A percentile compares a stretch with the other conserved stretches of the same genome.
Evolutionary conservation across 331 rosid species (phyloP).

Genomic region (Erythrophleum ivorense): DNA sequence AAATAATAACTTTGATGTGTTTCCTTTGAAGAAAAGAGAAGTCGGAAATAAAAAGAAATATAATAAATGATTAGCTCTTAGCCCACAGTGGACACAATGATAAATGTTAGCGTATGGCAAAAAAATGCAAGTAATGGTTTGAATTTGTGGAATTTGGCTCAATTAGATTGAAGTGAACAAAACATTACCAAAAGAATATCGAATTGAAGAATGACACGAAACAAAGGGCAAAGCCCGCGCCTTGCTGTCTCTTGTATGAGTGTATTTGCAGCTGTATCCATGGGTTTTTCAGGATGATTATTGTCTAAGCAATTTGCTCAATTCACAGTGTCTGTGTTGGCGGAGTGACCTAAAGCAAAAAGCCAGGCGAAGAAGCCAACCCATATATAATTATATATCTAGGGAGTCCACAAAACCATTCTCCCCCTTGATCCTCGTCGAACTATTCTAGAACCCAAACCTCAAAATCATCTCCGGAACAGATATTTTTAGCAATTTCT

Average conservation of each 20-base stretch:
- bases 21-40: slow-evolving; percentile 34
- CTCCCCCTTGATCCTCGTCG: neutral
- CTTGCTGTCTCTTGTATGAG: neutral
- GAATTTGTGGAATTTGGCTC: neutral
- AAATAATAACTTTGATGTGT: neutral
- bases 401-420: neutral
- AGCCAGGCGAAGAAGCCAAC: neutral
- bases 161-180: neutral
- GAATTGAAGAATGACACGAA: neutral
- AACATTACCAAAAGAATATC: neutral
- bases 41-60: neutral
- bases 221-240: neutral
- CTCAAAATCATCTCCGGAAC: neutral
- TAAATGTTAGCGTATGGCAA: neutral
- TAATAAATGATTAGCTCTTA: neutral
- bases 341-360: neutral
- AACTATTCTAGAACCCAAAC: neutral
- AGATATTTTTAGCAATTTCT: neutral
- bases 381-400: too few species aligned
- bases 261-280: too few species aligned
- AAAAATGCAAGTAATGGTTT: neutral
- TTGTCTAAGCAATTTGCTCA: neutral
- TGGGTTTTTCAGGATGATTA: too few species aligned
- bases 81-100: neutral
- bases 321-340: too few species aligned